Base-by-base conservation (phyloP, 164 flowering plant species). In the Santalum album region DNA sequence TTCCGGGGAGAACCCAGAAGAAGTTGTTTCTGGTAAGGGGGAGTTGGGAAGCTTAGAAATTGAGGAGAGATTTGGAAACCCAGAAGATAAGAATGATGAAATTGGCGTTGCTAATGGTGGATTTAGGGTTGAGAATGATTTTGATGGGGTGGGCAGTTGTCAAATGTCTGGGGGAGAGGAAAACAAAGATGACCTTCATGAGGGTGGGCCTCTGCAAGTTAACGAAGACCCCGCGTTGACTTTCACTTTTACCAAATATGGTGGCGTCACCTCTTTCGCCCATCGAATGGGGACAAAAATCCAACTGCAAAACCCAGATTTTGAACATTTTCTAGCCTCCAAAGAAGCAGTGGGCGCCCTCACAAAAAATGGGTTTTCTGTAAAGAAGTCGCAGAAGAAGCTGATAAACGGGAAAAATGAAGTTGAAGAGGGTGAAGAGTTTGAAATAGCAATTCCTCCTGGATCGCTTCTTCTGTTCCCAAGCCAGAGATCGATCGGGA, bases 381-480 rank as follows among this genome's bases (percentile, higher is more conserved):
- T 86, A 49, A 79, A 76, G 56, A 84, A 62, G 63, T 21, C 71
- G 58, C 75, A 61, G 49, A 76, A 25, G 49, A 65, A 54, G 60
- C 59, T 43, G 38, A 12, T 52, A 45, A 29, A 47, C 17, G 64
- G 61, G 12, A 54, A 48, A 12, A 3, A 7, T 18, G 75, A 67
- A 34, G 17, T 58, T 16, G 73, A 81, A 67, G 81, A 75, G 57
- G 32, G 40, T 25, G 75, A 74, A 39, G 95, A 90, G 64, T 90
- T 71, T 55, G 73, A 78, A 55, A 57, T 83, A 24, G 62, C 23
- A 59, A 66, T 86, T 65, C 84, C 87, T 60, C 72, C 82, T 3
- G 87, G 90, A 21, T 77, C 95, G 3, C 84, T 71, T 1, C 81
- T 90, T 10, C 70, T 84, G 0, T 90, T 82, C 46, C 97, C 97